Conservation (phyloP, 192 early-diverging fungal species). For the Coemansia nantahalensis region DNA sequence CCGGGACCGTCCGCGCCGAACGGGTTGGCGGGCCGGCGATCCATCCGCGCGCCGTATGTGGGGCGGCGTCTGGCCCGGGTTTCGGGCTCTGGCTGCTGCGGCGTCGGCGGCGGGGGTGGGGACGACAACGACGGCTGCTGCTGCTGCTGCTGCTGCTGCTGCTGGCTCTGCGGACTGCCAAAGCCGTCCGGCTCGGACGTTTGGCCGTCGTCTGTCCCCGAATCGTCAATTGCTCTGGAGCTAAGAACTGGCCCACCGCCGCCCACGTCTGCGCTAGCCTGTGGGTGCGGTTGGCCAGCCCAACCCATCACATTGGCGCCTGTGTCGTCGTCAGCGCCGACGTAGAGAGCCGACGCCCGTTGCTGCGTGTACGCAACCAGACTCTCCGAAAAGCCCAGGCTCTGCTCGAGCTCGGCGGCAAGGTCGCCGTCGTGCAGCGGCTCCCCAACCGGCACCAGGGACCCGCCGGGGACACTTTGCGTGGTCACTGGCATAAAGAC, state of each 20-base stretch:
- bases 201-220: slow-evolving; percentile 1
- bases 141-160: neutral
- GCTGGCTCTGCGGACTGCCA: neutral
- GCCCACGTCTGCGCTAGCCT: neutral
- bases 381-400: slow-evolving; percentile 14
- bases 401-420: slow-evolving; percentile 11
- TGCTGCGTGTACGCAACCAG: slow-evolving; percentile 2
- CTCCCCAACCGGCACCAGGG: neutral
- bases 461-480: neutral
- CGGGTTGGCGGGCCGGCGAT: slow-evolving; percentile 18
- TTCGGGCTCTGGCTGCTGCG: neutral
- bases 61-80: slow-evolving; percentile 14
- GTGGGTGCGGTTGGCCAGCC: neutral
- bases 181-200: no score
- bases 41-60: slow-evolving; percentile 21
- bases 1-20: neutral
- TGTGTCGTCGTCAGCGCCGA: neutral
- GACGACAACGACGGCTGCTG: neutral
- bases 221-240: slow-evolving; percentile 1
- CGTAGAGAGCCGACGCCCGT: neutral
- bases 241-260: neutral
- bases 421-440: slow-evolving; percentile 4
- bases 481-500: no score
- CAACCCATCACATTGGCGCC: no score
- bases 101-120: neutral